These are phyloP conservation scores for Venturia carpophila DNA, from an alignment of 2,329 filamentous ascomycete species.

Conservation along the genomic window DNA sequence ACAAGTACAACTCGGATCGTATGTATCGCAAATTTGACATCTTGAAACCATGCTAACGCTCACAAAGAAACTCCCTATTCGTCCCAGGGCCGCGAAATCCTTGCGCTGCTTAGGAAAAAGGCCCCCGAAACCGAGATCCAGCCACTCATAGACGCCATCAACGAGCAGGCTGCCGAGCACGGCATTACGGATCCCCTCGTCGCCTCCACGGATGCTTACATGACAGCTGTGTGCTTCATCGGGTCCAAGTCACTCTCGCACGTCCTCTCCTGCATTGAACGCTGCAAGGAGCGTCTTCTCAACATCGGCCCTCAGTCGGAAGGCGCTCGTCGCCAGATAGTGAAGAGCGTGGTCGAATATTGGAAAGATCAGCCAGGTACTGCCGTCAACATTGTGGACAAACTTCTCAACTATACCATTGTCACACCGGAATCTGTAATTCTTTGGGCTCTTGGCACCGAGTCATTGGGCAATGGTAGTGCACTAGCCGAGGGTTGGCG, in stretches of 20 bases:
- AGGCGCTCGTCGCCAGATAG: constrained; percentile 75
- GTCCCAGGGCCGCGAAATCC: constrained; percentile 73
- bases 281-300: constrained; percentile 81
- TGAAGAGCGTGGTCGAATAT: constrained; percentile 82
- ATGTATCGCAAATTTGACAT: constrained; percentile 31
- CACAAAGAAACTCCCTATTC: constrained; percentile 66
- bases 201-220: constrained; percentile 84
- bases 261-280: constrained; percentile 89
- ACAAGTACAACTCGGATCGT: constrained; percentile 78
- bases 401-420: constrained; percentile 94
- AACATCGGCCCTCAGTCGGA: constrained; percentile 69
- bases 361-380: constrained; percentile 90
- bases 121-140: constrained; percentile 81
- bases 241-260: constrained; percentile 95
- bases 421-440: constrained; percentile 77
- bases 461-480: constrained; percentile 55
- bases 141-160: constrained; percentile 68
- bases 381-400: constrained; percentile 88
- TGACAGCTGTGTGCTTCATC: constrained; percentile 87
- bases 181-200: constrained; percentile 67
- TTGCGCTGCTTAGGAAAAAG: constrained; percentile 73
- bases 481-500: constrained; percentile 67
- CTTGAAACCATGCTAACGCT: constrained; percentile 15
- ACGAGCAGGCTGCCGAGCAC: constrained; percentile 63
- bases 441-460: constrained; percentile 71